Evolutionary conservation across 2,329 filamentous ascomycete genomes (phyloP), one percentile per base, ranked within the genome.

Genomic region (Simplicillium sp.): DNA sequence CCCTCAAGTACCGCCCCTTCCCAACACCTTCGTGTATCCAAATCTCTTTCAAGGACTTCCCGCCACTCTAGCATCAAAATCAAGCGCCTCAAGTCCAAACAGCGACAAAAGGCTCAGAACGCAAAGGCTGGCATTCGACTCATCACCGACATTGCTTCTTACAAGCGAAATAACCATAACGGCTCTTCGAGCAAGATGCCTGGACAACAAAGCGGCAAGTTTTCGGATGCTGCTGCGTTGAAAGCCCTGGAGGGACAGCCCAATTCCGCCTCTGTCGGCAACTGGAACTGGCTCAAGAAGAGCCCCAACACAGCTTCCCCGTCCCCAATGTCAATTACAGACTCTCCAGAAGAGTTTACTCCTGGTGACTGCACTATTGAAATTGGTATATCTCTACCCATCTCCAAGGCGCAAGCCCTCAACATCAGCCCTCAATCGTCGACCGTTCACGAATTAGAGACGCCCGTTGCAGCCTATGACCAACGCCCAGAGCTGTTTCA

Each of bases 311-410:
- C 53, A 11, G 47, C 51, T 12, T 51, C 52, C 3, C 50, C 57
- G 9, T 54, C 56, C 47, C 50, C 17, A 41, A 50, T 36, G 31
- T 41, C 41, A 25, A 43, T 43, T 45, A 53, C 45, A 47, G 50
- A 45, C 40, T 54, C 17, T 54, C 54, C 6, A 33, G 55, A 57
- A 11, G 76, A 78, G 45, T 66, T 85, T 4, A 85, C 82, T 12
- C 82, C 83, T 0, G 75, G 73, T 43, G 78, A 83, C 50, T 70
- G 77, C n/a, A 80, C 80, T 1, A 87, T 87, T 44, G 71, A 83
- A 34, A 87, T 87, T 48, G 82, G 82, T 11, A 77, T 87, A 38
- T 72, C 75, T 12, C 64, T 87, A 36, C 75, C 82, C 3, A 72
- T 76, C 12, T 56, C 56, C 7, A 53, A 57, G 15, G 41, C 36